Evolutionary conservation across 495 filamentous ascomycete genomes (phyloP).

Genomic region (Lasiosphaeria hispida): DNA sequence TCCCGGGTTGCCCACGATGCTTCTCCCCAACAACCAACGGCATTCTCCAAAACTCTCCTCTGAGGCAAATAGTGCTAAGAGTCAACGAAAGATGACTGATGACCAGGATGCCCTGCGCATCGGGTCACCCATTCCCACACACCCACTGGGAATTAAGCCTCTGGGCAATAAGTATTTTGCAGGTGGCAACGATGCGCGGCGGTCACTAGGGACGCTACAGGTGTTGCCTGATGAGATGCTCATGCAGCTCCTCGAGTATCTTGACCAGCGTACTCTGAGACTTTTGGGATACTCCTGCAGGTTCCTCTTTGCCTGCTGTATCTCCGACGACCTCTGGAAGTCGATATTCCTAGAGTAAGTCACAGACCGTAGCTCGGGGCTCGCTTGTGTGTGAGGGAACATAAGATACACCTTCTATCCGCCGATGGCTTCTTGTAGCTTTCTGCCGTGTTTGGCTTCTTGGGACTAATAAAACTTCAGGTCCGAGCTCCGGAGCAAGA

Average conservation of each 20-base stretch:
- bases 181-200: constrained; percentile 62
- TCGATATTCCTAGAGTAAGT: constrained; percentile 81
- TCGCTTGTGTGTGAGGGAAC: not conserved
- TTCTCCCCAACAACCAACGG: constrained; percentile 23
- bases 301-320: constrained; percentile 82
- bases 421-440: not conserved
- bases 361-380: not conserved
- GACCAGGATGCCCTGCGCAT: constrained; percentile 7
- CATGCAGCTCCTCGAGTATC: constrained; percentile 67
- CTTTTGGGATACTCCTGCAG: constrained; percentile 79
- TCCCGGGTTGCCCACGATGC: constrained; percentile 14
- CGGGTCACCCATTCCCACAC: constrained; percentile 58
- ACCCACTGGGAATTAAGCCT: constrained; percentile 85
- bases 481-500: constrained; percentile 19
- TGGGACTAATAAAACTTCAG: constrained; percentile 20
- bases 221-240: constrained; percentile 80
- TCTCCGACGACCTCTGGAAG: constrained; percentile 90
- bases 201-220: constrained; percentile 60
- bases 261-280: constrained; percentile 63
- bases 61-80: constrained; percentile 17
- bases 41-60: constrained; percentile 5
- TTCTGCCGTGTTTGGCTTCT: not conserved
- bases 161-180: constrained; percentile 77
- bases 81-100: constrained; percentile 17
- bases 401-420: not conserved